Conservation (phyloP, 2,329 filamentous ascomycete species). For the Lasiodiplodia sp. region DNA sequence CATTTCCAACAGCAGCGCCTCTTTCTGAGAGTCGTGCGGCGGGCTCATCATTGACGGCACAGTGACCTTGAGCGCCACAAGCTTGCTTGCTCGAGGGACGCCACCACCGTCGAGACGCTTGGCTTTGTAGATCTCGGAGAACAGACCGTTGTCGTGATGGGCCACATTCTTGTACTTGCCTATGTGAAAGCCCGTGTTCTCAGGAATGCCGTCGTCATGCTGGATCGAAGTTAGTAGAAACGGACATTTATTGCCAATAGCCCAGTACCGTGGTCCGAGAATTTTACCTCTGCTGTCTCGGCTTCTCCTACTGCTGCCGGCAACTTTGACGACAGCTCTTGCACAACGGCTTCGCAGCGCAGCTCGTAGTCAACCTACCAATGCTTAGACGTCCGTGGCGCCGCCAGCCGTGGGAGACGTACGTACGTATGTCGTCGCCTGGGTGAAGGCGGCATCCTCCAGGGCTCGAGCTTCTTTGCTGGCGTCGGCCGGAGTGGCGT, state of each 20-base stretch:
- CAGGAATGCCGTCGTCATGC: slow-evolving; percentile 9
- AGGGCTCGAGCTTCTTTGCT: slow-evolving; percentile 67
- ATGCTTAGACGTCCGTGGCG: slow-evolving; percentile 34
- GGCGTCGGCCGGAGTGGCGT: slow-evolving; percentile 56
- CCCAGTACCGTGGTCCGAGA: neutral
- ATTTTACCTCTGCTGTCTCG: slow-evolving; percentile 17
- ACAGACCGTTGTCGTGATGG: slow-evolving; percentile 72
- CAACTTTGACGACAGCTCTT: slow-evolving; percentile 11
- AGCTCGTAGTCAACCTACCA: slow-evolving; percentile 45
- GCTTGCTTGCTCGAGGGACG: slow-evolving; percentile 34
- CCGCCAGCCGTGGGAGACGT: slow-evolving; percentile 35
- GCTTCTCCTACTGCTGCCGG: neutral
- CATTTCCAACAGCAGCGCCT: slow-evolving; percentile 74
- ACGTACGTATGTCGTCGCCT: slow-evolving; percentile 68
- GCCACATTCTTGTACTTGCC: slow-evolving; percentile 65
- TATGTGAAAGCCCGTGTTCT: slow-evolving; percentile 39
- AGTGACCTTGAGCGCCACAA: slow-evolving; percentile 85
- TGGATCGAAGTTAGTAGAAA: slow-evolving; percentile 1
- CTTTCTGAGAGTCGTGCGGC: slow-evolving; percentile 83
- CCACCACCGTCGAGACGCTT: slow-evolving; percentile 47
- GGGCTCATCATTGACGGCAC: slow-evolving; percentile 74
- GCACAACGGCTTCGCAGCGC: slow-evolving; percentile 33
- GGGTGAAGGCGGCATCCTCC: slow-evolving; percentile 70
- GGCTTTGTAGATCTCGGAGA: slow-evolving; percentile 82
- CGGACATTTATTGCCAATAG: neutral